Evolutionary conservation across 306 rosid species (phyloP), one percentile per base, ranked within the genome.

Genomic region (Ochetophila trinervis): DNA sequence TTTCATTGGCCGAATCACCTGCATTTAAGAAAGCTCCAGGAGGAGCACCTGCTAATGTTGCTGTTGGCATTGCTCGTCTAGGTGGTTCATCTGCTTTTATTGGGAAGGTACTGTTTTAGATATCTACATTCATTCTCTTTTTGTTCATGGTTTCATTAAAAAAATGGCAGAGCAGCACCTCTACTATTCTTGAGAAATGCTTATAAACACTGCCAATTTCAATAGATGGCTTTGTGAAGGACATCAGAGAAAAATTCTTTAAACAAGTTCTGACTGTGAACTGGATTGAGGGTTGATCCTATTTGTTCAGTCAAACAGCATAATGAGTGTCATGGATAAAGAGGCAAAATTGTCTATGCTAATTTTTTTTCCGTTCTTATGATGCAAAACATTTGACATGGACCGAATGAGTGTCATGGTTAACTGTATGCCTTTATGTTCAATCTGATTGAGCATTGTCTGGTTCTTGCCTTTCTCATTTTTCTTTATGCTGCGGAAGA

Each of bases 11-110:
- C 34, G 98, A 89, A 59, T 85, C 94, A 40, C 89, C 97, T 69
- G 98, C 94, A 3, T 93, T 89, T 74, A 82, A 93, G 70, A 93
- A 93, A 76, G 98, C 98, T 74, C 83, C 98, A 11, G 98, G 98
- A 22, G 98, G 98, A 62, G 98, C 96, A 65, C 98, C 96, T 74
- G 98, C 98, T 21, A 92, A 92, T 77, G 98, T 92, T 76, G 96
- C 98, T 18, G 98, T 92, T 53, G 98, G 94, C 66, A 81, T 92
- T 78, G 76, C 98, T 48, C 85, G 98, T 48, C 88, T 92, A 45
- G 98, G 98, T 60, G 96, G 98, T 63, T 89, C 93, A 52, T 78
- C 98, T 1, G 98, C 98, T 72, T 89, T 92, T 71, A 87, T 89
- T 42, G 98, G 98, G 57, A 92, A 92, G 96, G 98, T 92, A 80